Conservation (phyloP, 164 flowering plant genomes). For the Protea cynaroides region DNA sequence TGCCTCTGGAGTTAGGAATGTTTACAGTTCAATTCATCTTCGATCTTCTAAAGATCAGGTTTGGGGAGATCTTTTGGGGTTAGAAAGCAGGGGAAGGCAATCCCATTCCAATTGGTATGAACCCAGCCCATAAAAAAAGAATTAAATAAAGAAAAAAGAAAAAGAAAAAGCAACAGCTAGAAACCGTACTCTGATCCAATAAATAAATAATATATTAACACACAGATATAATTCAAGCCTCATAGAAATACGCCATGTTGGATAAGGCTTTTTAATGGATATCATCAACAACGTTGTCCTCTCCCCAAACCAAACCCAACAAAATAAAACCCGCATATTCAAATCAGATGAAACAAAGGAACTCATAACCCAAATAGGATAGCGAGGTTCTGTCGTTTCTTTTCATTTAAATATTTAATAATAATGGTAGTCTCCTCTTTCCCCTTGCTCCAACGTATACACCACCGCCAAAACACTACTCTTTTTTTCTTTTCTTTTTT, state of each 20-base stretch:
- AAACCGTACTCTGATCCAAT: no score
- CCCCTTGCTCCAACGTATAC: not conserved
- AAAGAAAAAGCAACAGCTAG: no score
- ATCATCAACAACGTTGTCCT: slow-evolving; percentile 14
- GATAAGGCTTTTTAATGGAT: slow-evolving; percentile 27
- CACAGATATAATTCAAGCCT: slow-evolving; percentile 4
- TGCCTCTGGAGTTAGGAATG: not conserved
- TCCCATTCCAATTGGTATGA: no score
- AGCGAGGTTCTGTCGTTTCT: not conserved
- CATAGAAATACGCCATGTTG: slow-evolving; percentile 16
- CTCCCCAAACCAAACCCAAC: slow-evolving; percentile 23
- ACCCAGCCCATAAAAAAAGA: no score
- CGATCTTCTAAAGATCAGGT: no score
- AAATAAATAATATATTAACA: no score
- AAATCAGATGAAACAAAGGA: slow-evolving; percentile 5
- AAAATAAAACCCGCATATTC: slow-evolving; percentile 22
- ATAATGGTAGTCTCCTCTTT: not conserved
- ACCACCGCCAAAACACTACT: no score
- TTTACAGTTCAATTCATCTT: not conserved
- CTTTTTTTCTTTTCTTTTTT: no score
- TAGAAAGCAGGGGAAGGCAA: no score
- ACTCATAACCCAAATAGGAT: not conserved
- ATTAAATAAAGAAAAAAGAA: no score
- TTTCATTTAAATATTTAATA: no score
- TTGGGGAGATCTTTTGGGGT: no score